Evolutionary conservation across 352 stramenopile genomes (phyloP), one percentile per base, ranked within the genome.

Genomic region (Hyaloperonospora arabidopsidis): DNA sequence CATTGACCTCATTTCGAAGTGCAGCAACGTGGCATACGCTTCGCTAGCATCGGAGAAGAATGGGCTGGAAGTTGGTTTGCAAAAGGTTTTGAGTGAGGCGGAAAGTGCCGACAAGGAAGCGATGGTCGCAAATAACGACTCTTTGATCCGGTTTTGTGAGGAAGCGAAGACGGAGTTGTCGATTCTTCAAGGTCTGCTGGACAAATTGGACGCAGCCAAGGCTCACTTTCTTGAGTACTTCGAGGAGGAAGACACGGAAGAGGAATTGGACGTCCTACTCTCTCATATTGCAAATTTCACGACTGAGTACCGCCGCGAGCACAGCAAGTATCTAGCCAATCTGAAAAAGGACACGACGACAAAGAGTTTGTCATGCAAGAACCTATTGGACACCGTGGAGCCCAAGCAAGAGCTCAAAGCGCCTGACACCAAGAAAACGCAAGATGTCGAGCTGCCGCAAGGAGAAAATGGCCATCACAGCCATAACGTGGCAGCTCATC

Each of bases 221-320:
- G 25, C 61, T 7, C 67, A 75, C 13, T 90, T 90, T 51, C 64
- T 93, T 10, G 70, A 88, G 49, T 90, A 90, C 54, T 89, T 93
- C 52, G 82, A 89, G 60, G 82, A 93, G 54, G 76, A 90, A 49
- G 82, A 86, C 18, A 86, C 76, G 2, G 72, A 80, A 25, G 81
- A 93, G 44, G 77, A 89, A 51, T 52, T 93, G 40, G 78, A 93
- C 46, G 74, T 87, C 46, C 45, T 93, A 47, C 67, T 90, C 8
- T 68, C 67, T 18, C 68, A 87, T 54, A 86, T 93, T 47, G 77
- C 79, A 0, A 84, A 79, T 36, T 93, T 90, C 49, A 87, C 72
- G 6, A 67, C 39, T 19, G 82, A 93, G 56, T 93, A 84, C 49
- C 64, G 72, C 18, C 79, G 76, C 17, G 82, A 89, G 36, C 74